These are phyloP conservation scores for Symbiotaphrina buchneri DNA, from an alignment of 495 filamentous ascomycete species.

Conservation along the genomic window DNA sequence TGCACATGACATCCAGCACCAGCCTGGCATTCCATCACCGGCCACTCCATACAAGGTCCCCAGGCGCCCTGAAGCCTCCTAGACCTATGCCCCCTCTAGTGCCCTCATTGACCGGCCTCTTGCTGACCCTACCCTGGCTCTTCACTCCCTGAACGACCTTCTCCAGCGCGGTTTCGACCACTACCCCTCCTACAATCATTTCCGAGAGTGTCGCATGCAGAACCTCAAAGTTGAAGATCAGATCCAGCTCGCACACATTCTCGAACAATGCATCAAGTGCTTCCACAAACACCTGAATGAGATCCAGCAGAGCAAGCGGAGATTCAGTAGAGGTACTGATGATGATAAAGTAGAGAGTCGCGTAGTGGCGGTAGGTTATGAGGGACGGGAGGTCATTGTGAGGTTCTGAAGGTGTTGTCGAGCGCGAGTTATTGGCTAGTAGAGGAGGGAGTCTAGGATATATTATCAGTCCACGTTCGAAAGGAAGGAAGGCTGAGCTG, in stretches of 20 bases:
- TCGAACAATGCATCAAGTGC: conserved; percentile 86
- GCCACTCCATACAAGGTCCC: conserved; percentile 5
- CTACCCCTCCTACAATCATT: conserved; percentile 92
- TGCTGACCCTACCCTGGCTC: conserved; percentile 53
- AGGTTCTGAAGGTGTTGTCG: conserved; percentile 21
- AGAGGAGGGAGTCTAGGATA: conserved; percentile 33
- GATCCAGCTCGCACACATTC: conserved; percentile 92
- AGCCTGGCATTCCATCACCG: background rate
- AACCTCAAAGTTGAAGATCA: conserved; percentile 98
- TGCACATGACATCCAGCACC: background rate
- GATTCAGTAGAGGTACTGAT: conserved; percentile 96
- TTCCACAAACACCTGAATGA: conserved; percentile 97
- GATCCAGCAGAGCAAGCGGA: conserved; percentile 79
- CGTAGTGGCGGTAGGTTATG: conserved; percentile 94
- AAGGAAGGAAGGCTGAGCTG: conserved; percentile 1
- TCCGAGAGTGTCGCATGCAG: conserved; percentile 78
- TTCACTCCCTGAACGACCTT: conserved; percentile 71
- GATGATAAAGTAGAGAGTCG: conserved; percentile 94
- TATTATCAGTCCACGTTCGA: background rate
- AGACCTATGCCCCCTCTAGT: background rate
- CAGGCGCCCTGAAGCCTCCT: background rate
- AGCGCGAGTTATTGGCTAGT: conserved; percentile 28
- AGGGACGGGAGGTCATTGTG: conserved; percentile 82
- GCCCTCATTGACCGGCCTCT: conserved; percentile 19
- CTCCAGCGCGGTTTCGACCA: conserved; percentile 79